These are phyloP conservation scores for Phlyctochytrium bullatum DNA, from an alignment of 192 early-diverging fungal genomes.

Conservation along the genomic window DNA sequence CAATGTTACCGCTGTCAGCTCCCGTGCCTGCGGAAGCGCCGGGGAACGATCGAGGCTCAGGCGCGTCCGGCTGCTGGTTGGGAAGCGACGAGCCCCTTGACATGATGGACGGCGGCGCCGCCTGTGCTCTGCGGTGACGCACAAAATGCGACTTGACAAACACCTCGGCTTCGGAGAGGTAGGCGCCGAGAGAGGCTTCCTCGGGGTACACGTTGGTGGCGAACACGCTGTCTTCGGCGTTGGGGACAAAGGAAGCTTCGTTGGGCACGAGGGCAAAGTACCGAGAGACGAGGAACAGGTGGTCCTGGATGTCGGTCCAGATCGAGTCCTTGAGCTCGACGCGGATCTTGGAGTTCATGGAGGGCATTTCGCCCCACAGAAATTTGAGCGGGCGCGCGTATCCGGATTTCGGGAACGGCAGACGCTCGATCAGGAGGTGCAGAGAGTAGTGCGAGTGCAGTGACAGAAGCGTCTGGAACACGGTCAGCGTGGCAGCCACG, in stretches of 20 bases:
- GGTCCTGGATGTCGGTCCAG: slow-evolving; percentile 28
- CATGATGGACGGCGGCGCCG: not conserved
- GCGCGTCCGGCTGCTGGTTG: not conserved
- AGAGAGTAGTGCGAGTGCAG: slow-evolving; percentile 77
- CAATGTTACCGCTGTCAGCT: slow-evolving; percentile 1
- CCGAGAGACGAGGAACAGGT: slow-evolving; percentile 27
- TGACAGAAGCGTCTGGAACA: slow-evolving; percentile 72
- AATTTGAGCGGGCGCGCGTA: not conserved
- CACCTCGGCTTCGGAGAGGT: slow-evolving; percentile 50
- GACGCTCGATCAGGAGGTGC: slow-evolving; percentile 67
- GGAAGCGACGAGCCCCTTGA: slow-evolving; percentile 6
- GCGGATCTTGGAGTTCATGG: not conserved
- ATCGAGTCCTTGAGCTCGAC: slow-evolving; percentile 11
- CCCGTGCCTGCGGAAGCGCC: not conserved
- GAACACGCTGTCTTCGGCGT: not conserved
- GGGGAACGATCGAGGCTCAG: not conserved
- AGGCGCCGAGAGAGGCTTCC: slow-evolving; percentile 37
- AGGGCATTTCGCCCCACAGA: not conserved
- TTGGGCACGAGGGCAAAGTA: slow-evolving; percentile 41
- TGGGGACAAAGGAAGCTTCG: slow-evolving; percentile 11
- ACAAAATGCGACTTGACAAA: slow-evolving; percentile 2
- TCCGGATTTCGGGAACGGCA: slow-evolving; percentile 21
- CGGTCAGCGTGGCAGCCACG: slow-evolving; percentile 77
- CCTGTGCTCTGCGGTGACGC: slow-evolving; percentile 1
- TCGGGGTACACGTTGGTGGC: not conserved